These are phyloP conservation scores for Solanum clarkiae DNA, from an alignment of 257 asterid genomes.

Conservation along the genomic window DNA sequence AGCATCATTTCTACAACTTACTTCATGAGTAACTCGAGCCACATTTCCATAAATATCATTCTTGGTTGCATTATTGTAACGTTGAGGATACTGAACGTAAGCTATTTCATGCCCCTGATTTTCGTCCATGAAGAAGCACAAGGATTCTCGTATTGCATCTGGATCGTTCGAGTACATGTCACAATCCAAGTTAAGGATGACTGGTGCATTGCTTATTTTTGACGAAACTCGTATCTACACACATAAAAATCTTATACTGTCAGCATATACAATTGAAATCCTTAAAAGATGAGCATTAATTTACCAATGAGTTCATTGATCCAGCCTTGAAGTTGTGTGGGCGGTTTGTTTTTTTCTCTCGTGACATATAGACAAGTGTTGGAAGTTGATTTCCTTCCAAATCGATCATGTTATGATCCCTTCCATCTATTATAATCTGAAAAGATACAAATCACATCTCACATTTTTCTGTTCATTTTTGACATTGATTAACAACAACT, in stretches of 20 bases:
- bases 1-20: not conserved
- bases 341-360: conserved; percentile 36
- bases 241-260: not conserved
- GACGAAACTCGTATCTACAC: conserved; percentile 73
- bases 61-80: conserved; percentile 30
- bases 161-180: conserved; percentile 87
- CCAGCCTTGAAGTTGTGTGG: conserved; percentile 62
- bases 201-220: conserved; percentile 63
- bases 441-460: not conserved
- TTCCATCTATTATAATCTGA: conserved; percentile 34
- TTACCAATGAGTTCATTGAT: conserved; percentile 54
- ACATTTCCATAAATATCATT: conserved; percentile 42
- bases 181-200: conserved; percentile 77
- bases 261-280: not conserved
- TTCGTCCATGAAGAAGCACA: conserved; percentile 75
- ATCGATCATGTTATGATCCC: conserved; percentile 17
- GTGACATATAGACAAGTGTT: conserved; percentile 37
- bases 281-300: not conserved
- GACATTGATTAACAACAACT: not conserved
- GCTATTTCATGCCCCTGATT: conserved; percentile 30
- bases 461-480: not conserved
- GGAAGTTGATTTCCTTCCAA: conserved; percentile 30
- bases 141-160: conserved; percentile 40
- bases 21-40: conserved; percentile 14
- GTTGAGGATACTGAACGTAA: conserved; percentile 59